phyloP scores from a whole-genome alignment of 2,329 filamentous ascomycete genomes.

The Alternaria panax region DNA sequence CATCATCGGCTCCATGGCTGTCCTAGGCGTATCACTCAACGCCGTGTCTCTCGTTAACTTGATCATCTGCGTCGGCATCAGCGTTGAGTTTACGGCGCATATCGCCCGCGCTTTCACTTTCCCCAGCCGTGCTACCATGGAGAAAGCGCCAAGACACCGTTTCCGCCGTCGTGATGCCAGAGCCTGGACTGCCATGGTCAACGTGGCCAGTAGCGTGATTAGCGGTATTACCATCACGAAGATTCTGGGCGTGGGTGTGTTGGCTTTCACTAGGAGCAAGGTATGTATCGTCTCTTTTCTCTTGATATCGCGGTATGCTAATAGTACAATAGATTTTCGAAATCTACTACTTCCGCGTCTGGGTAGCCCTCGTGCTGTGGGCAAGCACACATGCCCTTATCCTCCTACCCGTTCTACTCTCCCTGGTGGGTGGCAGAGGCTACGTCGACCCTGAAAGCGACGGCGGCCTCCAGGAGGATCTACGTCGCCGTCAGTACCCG shows the following conservation, averaged over 20 bases:
- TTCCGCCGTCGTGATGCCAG: constrained; percentile 85
- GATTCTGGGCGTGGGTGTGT: constrained; percentile 85
- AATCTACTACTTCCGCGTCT: constrained; percentile 98
- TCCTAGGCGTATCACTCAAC: constrained; percentile 88
- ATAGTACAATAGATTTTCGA: constrained; percentile 76
- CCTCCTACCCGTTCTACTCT: constrained; percentile 89
- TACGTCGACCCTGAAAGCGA: constrained; percentile 89
- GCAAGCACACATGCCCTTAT: constrained; percentile 88
- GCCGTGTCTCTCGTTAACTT: constrained; percentile 95
- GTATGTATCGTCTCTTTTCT: constrained; percentile 24
- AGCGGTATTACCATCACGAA: constrained; percentile 97
- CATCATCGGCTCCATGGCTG: constrained; percentile 93
- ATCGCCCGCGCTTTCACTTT: constrained; percentile 97
- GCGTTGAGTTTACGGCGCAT: constrained; percentile 96
- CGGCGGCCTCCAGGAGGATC: constrained; percentile 87
- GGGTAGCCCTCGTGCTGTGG: constrained; percentile 89
- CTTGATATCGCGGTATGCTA: background rate
- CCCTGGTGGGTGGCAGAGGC: constrained; percentile 80
- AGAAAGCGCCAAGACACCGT: constrained; percentile 73
- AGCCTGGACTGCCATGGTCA: constrained; percentile 91
- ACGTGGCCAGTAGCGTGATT: constrained; percentile 93
- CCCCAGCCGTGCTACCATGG: constrained; percentile 81
- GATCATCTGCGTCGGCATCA: constrained; percentile 95
- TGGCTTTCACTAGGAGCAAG: constrained; percentile 94
- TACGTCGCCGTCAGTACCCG: constrained; percentile 79